These are phyloP conservation scores for Micromonas pusilla DNA, from an alignment of 139 green algal species.

Conservation along the genomic window DNA sequence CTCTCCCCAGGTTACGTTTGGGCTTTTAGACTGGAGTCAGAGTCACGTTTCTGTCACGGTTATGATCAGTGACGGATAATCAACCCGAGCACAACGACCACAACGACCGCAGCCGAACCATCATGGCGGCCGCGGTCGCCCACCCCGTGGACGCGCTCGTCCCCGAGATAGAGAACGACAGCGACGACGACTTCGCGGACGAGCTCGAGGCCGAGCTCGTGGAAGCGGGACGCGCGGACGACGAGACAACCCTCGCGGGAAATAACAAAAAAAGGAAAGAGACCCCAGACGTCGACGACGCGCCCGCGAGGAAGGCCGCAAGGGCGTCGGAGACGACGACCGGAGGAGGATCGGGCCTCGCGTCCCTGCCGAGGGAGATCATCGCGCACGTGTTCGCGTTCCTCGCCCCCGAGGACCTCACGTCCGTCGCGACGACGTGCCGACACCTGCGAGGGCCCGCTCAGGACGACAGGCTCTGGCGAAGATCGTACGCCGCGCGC, in stretches of 20 bases:
- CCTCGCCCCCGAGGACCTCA: neutral
- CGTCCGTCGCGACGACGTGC: neutral
- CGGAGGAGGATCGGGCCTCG: neutral
- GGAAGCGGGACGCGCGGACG: too few relatives aligned
- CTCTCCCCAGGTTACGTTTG: too few relatives aligned
- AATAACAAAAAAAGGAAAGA: too few relatives aligned
- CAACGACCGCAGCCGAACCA: neutral
- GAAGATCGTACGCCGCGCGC: neutral
- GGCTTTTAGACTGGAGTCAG: too few relatives aligned
- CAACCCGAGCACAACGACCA: too few relatives aligned
- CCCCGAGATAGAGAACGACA: neutral
- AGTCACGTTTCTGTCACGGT: too few relatives aligned
- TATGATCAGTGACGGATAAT: too few relatives aligned
- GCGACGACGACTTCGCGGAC: neutral
- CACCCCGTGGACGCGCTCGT: neutral
- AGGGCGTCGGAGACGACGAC: too few relatives aligned
- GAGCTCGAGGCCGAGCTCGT: neutral
- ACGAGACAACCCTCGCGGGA: too few relatives aligned
- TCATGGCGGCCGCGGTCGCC: neutral
- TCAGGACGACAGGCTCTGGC: neutral
- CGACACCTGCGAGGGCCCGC: neutral
- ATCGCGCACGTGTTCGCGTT: neutral
- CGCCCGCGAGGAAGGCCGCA: too few relatives aligned
- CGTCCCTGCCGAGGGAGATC: neutral
- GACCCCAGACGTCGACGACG: too few relatives aligned